Evolutionary conservation across 2,329 filamentous ascomycete species (phyloP), one percentile per base, ranked within the genome.

Genomic region (Pseudogymnoascus sp.): DNA sequence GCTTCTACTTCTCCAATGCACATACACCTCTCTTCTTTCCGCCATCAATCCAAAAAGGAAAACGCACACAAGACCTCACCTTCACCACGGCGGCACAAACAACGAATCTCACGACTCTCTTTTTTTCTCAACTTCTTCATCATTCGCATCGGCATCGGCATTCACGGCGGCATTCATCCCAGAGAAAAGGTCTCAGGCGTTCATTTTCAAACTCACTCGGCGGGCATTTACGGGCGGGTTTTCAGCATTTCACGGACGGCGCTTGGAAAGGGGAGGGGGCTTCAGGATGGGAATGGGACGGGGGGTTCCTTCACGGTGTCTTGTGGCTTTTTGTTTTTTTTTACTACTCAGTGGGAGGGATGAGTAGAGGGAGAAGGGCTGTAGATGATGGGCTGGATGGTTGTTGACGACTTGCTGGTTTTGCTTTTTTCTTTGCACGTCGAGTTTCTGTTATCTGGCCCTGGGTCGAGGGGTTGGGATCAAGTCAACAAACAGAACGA

Each of bases 131-230:
- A 53, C 46, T 34, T 34, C 28, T 56, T 34, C 28, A 56, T 56
- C 46, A 34, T 56, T 25, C n/a, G 28, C 50, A 56, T 56, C 28
- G 21, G 21, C 21, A 56, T 56, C 50, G 14, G 23, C 46, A 53
- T 53, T 28, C 46, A 31, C 44, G 25, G 42, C 50, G 25, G 42
- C 50, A 56, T 56, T 56, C 28, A 56, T 36, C 50, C 50, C n/a
- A 56, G 50, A 18, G 50, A 56, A 56, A 56, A n/a, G 44, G 44
- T 56, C 50, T 34, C 50, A 21, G 50, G 50, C 28, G 50, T 56
- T 56, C 4, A 4, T 16, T 53, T 56, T 53, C 46, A 53, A 34
- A 6, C 25, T 18, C 28, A 56, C 28, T 14, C 50, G 50, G 28
- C 50, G 6, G 50, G 50, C 50, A 56, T 56, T 34, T 56, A 11